These are phyloP conservation scores for Coemansia sp. DNA, from an alignment of 192 early-diverging fungal species.

Conservation along the genomic window DNA sequence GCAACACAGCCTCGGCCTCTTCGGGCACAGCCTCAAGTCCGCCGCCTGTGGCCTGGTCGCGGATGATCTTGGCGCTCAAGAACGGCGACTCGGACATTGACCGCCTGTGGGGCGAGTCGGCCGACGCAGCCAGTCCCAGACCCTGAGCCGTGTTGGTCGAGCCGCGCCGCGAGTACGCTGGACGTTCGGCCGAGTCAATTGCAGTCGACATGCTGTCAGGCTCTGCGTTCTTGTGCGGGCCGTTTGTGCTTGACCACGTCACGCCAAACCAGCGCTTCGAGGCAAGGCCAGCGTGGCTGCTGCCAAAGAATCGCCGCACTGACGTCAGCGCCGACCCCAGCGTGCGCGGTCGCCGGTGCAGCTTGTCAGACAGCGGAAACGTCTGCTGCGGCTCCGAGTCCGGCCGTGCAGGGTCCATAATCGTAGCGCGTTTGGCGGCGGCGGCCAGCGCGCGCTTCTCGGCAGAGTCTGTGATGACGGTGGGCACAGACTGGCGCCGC, in stretches of 20 bases:
- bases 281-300: constrained; percentile 8
- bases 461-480: constrained; percentile 13
- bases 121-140: constrained; percentile 25
- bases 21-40: constrained; percentile 42
- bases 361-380: constrained; percentile 29
- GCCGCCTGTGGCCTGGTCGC: constrained; percentile 26
- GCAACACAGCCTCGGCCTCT: constrained; percentile 21
- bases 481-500: constrained; percentile 46
- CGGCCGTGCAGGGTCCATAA: constrained; percentile 35
- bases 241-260: constrained; percentile 1
- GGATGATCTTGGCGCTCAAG: constrained; percentile 30
- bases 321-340: constrained; percentile 50
- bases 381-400: constrained; percentile 25
- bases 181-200: constrained; percentile 9
- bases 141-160: constrained; percentile 18
- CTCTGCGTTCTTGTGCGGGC: constrained; percentile 15
- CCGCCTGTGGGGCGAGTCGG: constrained; percentile 32
- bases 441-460: constrained; percentile 28
- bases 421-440: constrained; percentile 43
- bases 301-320: constrained; percentile 44
- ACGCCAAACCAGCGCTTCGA: constrained; percentile 48
- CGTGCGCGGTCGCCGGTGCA: constrained; percentile 31
- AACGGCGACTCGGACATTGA: constrained; percentile 52
- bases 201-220: constrained; percentile 31
- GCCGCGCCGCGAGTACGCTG: constrained; percentile 15